Base-by-base conservation (phyloP, 768 basidiomycete genomes). In the Sporobolomyces phaffii region DNA sequence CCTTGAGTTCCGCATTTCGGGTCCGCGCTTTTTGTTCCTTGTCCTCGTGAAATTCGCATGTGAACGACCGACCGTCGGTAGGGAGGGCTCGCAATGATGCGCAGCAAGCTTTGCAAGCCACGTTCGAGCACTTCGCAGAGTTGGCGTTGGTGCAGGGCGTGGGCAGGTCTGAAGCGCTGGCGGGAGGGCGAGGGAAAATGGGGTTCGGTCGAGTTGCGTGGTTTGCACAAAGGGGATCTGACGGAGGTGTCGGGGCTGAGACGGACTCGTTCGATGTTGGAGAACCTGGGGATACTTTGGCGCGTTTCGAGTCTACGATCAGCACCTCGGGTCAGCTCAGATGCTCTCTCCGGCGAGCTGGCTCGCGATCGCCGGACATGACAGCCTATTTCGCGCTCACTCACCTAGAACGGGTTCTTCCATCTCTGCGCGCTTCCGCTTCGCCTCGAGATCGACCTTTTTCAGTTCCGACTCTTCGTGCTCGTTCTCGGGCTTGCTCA, bases 401-500 rank as follows among this genome's bases (percentile, higher is more conserved):
- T 34, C 11, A 61, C 53, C 63, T 9, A 29, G 44, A 1, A 47
- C 53, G 3, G 33, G 24, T n/a, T 22, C 43, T 40, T 65, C 60
- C 7, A 41, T 34, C 13, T 69, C 69, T 2, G 41, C 56, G 36
- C 68, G 50, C 45, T 66, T 52, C 36, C 56, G 54, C 47, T 63
- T 62, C 28, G 47, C 58, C 20, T 52, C 51, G 28, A 20, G 34
- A 14, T 72, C 72, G 2, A 57, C 58, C 24, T 34, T 60, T 9
- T 36, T 60, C n/a, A 72, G 54, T 29, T 64, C 48, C 22, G 53
- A 44, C 57, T 73, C 74, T 10, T 72, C 66, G n/a, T 57, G 57
- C 20, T 61, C 44, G n/a, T 61, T 59, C 29, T n/a, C 56, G 5
- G 66, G 62, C 26, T 68, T 58, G 11, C 43, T 64, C 52, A 83